A percentile compares a stretch with the other conserved stretches of the same genome.
Evolutionary conservation across 108 stramenopile species (phyloP).

Genomic region (Cyclotella sp.): DNA sequence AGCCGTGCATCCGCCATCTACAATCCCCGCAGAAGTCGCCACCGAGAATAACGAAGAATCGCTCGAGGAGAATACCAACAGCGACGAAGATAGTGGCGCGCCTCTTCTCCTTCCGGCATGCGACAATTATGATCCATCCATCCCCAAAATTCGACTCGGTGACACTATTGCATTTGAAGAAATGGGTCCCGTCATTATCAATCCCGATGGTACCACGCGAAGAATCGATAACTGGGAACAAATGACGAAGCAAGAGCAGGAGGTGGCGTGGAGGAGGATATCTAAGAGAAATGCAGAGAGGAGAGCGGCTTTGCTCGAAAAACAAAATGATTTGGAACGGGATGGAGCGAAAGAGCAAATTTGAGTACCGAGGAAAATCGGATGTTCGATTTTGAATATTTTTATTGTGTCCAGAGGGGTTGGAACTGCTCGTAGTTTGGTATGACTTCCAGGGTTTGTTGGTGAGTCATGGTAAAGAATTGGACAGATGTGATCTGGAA

Average conservation of each 20-base stretch:
- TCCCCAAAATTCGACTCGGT: slow-evolving; percentile 73
- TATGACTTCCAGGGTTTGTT: too few relatives aligned
- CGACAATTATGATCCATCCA: slow-evolving; percentile 50
- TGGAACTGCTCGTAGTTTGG: background rate
- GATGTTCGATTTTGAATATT: too few relatives aligned
- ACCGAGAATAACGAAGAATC: background rate
- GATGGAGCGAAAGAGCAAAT: slow-evolving; percentile 10
- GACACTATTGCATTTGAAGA: slow-evolving; percentile 81
- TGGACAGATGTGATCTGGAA: too few relatives aligned
- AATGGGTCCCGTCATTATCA: slow-evolving; percentile 89
- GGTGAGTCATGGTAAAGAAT: too few relatives aligned
- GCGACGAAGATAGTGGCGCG: background rate
- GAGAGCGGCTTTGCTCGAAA: slow-evolving; percentile 60
- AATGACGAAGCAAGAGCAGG: slow-evolving; percentile 77
- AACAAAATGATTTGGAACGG: slow-evolving; percentile 49
- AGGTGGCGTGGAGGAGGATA: slow-evolving; percentile 88
- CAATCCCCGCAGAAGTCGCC: background rate
- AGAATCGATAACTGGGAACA: slow-evolving; percentile 87
- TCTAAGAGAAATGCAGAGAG: slow-evolving; percentile 86
- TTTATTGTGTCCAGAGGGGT: background rate
- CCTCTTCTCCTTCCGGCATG: slow-evolving; percentile 51
- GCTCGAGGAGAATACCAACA: background rate
- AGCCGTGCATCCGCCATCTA: slow-evolving; percentile 1
- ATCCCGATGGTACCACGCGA: slow-evolving; percentile 80
- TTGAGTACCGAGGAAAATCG: too few relatives aligned